These are phyloP conservation scores for Lepidium aucheri DNA, from an alignment of 345 rosid genomes.

Conservation along the genomic window DNA sequence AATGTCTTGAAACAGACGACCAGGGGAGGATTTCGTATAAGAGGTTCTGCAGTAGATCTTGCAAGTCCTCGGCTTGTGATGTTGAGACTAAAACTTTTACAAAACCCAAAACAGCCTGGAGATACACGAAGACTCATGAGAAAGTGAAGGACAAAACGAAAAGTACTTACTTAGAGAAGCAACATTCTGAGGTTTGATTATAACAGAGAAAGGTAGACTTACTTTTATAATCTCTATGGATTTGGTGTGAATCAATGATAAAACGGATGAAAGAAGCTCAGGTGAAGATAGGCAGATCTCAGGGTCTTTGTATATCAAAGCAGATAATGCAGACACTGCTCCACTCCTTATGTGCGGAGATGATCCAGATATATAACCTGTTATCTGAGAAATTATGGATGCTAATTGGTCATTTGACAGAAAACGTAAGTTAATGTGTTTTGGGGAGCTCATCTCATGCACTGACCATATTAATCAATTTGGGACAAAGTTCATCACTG, in stretches of 20 bases:
- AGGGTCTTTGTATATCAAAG: constrained; percentile 58
- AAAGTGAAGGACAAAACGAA: background rate
- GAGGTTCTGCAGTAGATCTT: constrained; percentile 44
- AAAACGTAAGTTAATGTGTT: background rate
- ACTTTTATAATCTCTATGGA: constrained; percentile 77
- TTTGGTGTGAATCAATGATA: constrained; percentile 80
- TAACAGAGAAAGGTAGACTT: constrained; percentile 9
- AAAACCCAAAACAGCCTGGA: constrained; percentile 85
- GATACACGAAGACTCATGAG: constrained; percentile 1
- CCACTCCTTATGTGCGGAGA: constrained; percentile 93
- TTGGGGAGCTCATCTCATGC: background rate
- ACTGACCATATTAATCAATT: constrained; percentile 74
- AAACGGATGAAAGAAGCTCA: constrained; percentile 62
- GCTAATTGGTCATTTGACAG: background rate
- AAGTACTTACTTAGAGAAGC: background rate
- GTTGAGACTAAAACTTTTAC: constrained; percentile 78
- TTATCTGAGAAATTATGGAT: constrained; percentile 43
- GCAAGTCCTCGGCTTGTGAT: constrained; percentile 59
- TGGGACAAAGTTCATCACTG: constrained; percentile 41
- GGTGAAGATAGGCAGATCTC: constrained; percentile 51
- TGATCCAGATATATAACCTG: constrained; percentile 85
- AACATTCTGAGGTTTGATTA: background rate
- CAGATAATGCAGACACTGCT: constrained; percentile 88
- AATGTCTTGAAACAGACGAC: constrained; percentile 85
- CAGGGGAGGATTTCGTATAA: constrained; percentile 56